phyloP scores from a whole-genome alignment of 257 asterid genomes.

The Nyctanthes arbortristis region DNA sequence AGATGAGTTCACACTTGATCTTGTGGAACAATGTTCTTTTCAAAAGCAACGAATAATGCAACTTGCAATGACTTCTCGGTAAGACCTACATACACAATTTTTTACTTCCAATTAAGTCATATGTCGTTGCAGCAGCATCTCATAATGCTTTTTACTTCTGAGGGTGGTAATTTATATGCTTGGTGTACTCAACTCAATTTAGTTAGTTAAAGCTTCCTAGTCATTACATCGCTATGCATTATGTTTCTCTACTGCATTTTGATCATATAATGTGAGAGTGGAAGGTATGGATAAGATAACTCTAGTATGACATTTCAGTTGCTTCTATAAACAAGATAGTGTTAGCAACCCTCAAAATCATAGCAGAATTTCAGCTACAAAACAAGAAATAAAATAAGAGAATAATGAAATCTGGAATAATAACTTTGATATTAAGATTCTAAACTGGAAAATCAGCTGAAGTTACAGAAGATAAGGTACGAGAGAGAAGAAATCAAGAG shows the following conservation, averaged over 20 bases:
- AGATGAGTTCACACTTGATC: constrained; percentile 97
- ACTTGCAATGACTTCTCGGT: constrained; percentile 87
- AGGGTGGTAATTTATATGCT: constrained; percentile 4
- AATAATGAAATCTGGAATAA: no score
- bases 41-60: constrained; percentile 86
- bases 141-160: neutral
- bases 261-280: neutral
- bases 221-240: neutral
- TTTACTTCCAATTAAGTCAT: constrained; percentile 1
- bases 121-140: no score
- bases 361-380: no score
- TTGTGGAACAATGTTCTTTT: constrained; percentile 84
- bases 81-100: constrained; percentile 22
- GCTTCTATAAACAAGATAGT: neutral
- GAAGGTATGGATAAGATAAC: neutral
- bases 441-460: no score
- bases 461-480: no score
- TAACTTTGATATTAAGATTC: no score
- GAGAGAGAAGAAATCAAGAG: no score
- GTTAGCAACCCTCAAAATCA: no score
- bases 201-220: neutral
- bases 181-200: neutral
- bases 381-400: no score
- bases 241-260: neutral
- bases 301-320: neutral